Conservation (phyloP, 2,329 filamentous ascomycete genomes). For the Fusarium chlamydosporum region DNA sequence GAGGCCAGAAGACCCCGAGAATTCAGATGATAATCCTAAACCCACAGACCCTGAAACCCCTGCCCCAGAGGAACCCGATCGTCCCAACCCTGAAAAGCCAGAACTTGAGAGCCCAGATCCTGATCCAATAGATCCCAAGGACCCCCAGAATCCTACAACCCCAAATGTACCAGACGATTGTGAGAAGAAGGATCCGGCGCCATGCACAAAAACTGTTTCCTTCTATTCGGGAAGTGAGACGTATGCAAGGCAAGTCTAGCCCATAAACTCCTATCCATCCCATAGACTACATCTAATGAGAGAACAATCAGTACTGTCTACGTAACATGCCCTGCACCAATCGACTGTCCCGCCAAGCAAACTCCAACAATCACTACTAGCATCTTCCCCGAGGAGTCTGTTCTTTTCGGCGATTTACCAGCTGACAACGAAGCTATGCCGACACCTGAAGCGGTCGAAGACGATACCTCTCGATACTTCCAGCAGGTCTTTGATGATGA, state of each 20-base stretch:
- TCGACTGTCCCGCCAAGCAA: constrained; percentile 10
- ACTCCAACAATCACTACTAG: constrained; percentile 7
- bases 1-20: too few species aligned
- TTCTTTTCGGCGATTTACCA: constrained; percentile 2
- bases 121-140: too few species aligned
- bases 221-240: constrained; percentile 4
- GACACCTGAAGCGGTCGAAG: neutral
- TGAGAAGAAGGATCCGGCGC: neutral
- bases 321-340: neutral
- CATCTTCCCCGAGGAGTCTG: constrained; percentile 7
- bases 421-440: neutral
- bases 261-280: too few species aligned
- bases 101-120: too few species aligned
- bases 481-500: constrained; percentile 12
- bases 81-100: too few species aligned
- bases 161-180: constrained; percentile 1
- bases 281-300: neutral
- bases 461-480: constrained; percentile 1
- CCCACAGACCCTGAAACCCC: too few species aligned
- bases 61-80: too few species aligned
- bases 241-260: constrained; percentile 14
- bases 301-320: neutral
- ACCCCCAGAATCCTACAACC: too few species aligned
- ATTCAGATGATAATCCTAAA: too few species aligned
- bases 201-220: constrained; percentile 8